Conservation (phyloP, 768 basidiomycete species). For the Macrolepiota fuliginosa region DNA sequence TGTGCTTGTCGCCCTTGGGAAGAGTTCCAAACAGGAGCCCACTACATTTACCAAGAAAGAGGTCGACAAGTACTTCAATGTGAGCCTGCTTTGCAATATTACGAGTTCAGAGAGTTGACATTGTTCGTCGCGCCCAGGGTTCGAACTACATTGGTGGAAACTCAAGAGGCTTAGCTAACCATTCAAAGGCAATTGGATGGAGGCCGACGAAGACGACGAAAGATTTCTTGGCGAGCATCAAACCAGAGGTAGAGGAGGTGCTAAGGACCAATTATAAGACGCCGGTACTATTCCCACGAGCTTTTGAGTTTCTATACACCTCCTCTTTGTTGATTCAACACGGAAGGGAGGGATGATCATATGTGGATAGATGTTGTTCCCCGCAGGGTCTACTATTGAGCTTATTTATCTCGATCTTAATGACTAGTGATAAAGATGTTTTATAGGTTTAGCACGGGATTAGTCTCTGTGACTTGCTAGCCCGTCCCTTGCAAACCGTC, state of each 20-base stretch:
- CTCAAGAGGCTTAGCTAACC: conserved; percentile 40
- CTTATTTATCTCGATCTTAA: no score
- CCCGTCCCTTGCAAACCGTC: not conserved
- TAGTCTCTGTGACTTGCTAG: no score
- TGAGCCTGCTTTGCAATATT: conserved; percentile 12
- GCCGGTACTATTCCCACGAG: no score
- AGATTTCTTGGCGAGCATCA: conserved; percentile 49
- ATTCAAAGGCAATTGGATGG: conserved; percentile 48
- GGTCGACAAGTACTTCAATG: conserved; percentile 34
- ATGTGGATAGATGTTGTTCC: no score
- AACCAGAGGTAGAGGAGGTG: conserved; percentile 36
- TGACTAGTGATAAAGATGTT: no score
- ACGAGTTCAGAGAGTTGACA: not conserved
- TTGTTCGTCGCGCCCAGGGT: not conserved
- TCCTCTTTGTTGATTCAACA: no score
- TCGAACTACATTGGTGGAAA: conserved; percentile 27
- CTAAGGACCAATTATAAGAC: not conserved
- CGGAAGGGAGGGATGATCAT: no score
- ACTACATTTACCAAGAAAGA: conserved; percentile 48
- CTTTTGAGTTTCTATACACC: no score
- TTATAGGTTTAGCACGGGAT: no score
- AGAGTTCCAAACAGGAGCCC: conserved; percentile 33
- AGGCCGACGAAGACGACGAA: conserved; percentile 43
- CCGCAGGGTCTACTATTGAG: no score
- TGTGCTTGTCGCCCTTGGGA: conserved; percentile 34